These are phyloP conservation scores for Phialophora tarda DNA, from an alignment of 2,329 filamentous ascomycete genomes.

Conservation along the genomic window DNA sequence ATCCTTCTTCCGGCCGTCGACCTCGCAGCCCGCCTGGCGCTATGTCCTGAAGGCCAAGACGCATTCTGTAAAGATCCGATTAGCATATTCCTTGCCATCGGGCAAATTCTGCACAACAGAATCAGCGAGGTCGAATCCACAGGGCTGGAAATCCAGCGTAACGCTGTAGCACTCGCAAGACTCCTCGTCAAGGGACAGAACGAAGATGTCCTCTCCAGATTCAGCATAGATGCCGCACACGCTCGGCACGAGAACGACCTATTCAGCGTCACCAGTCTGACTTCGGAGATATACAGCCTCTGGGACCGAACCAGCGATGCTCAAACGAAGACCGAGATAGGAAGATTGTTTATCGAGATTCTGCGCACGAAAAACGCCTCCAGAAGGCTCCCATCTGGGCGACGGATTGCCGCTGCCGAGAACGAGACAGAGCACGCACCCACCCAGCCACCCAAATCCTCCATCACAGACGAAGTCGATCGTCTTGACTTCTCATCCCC, in stretches of 20 bases:
- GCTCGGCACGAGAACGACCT: not conserved
- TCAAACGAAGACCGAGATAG: slow-evolving; percentile 28
- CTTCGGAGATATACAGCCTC: slow-evolving; percentile 8
- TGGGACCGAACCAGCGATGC: slow-evolving; percentile 26
- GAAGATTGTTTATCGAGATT: slow-evolving; percentile 31
- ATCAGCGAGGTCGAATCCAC: slow-evolving; percentile 15
- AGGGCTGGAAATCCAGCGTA: slow-evolving; percentile 26
- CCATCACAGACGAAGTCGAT: not conserved
- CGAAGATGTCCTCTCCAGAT: slow-evolving; percentile 2
- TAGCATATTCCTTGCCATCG: slow-evolving; percentile 9
- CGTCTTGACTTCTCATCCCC: not conserved
- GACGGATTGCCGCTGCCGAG: not conserved
- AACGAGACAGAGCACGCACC: not conserved
- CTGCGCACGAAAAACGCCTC: slow-evolving; percentile 24
- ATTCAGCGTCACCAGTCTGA: not conserved
- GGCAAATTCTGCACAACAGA: slow-evolving; percentile 16
- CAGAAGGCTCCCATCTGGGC: not conserved
- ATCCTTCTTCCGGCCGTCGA: slow-evolving; percentile 33
- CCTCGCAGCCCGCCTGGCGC: slow-evolving; percentile 28
- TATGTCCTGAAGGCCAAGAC: slow-evolving; percentile 29
- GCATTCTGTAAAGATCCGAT: slow-evolving; percentile 11
- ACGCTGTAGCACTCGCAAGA: slow-evolving; percentile 23
- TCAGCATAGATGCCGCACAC: not conserved
- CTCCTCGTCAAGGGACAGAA: slow-evolving; percentile 30
- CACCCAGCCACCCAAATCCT: not conserved